Evolutionary conservation across 352 stramenopile genomes (phyloP).

Genomic region (Aphanomyces cochlioides): DNA sequence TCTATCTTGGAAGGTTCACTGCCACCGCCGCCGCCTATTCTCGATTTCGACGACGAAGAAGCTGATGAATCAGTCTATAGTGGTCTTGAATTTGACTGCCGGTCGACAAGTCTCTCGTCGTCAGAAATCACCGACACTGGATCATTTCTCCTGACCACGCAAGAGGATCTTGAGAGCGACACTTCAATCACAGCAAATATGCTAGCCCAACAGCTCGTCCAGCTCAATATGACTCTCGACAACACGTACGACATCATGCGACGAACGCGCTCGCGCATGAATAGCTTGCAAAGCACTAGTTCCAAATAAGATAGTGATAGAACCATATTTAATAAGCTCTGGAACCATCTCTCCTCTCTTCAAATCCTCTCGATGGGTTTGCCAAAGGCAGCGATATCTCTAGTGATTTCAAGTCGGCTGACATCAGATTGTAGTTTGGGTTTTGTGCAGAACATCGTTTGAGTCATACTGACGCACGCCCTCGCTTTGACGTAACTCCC

Average conservation of each 20-base stretch:
- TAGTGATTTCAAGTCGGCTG: no score
- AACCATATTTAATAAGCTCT: slow-evolving; percentile 5
- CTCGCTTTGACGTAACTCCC: no score
- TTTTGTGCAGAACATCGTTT: no score
- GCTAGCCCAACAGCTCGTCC: slow-evolving; percentile 15
- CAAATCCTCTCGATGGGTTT: no score
- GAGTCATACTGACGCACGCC: no score
- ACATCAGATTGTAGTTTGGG: no score
- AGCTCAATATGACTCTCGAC: slow-evolving; percentile 21
- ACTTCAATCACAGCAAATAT: not conserved
- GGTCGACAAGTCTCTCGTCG: not conserved
- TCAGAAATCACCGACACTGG: not conserved
- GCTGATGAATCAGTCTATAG: slow-evolving; percentile 27
- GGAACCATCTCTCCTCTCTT: not conserved
- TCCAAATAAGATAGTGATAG: slow-evolving; percentile 1
- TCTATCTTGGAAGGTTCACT: slow-evolving; percentile 1
- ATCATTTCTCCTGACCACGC: not conserved
- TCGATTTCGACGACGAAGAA: slow-evolving; percentile 30
- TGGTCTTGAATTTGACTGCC: slow-evolving; percentile 23
- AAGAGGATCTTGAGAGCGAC: not conserved
- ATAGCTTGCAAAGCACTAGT: not conserved
- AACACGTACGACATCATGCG: slow-evolving; percentile 29
- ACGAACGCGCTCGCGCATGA: slow-evolving; percentile 17
- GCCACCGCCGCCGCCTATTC: slow-evolving; percentile 21
- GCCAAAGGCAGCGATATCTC: no score